A percentile compares a stretch with the other conserved stretches of the same genome.
Evolutionary conservation across 176 grass and related monocot species (phyloP).

Genomic region (Aegilops sharonensis): DNA sequence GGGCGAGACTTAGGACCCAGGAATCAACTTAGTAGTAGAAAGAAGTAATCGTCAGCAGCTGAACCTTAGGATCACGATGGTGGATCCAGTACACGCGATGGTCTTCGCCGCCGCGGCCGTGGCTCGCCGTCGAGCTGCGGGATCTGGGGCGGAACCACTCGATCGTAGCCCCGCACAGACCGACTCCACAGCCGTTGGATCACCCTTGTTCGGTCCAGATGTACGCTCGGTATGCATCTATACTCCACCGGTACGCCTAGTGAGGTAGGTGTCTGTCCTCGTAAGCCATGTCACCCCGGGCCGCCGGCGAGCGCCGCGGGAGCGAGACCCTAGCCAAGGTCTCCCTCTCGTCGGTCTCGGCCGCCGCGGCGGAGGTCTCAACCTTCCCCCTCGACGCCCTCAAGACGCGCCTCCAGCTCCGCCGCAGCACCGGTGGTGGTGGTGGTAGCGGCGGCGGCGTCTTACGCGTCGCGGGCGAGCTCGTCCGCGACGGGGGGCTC

Average conservation of each 20-base stretch:
- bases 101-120: background rate
- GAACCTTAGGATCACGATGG: background rate
- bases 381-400: slow-evolving; percentile 80
- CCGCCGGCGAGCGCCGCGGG: slow-evolving; percentile 15
- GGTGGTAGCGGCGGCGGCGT: slow-evolving; percentile 20
- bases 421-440: slow-evolving; percentile 18
- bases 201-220: slow-evolving; percentile 15
- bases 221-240: background rate
- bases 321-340: slow-evolving; percentile 50
- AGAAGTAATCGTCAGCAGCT: background rate
- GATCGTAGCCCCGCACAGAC: background rate
- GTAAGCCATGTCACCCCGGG: slow-evolving; percentile 16
- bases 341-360: slow-evolving; percentile 59
- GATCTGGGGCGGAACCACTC: background rate
- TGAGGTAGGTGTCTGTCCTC: background rate
- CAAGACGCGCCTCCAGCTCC: slow-evolving; percentile 85
- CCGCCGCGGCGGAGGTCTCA: slow-evolving; percentile 57
- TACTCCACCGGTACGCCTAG: background rate
- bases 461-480: slow-evolving; percentile 58
- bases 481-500: slow-evolving; percentile 52
- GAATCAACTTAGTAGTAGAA: background rate
- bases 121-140: background rate
- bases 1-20: background rate
- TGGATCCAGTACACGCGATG: background rate
- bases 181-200: background rate